Evolutionary conservation across 2,329 filamentous ascomycete genomes (phyloP).

Genomic region (Chrysosporium queenslandicum): DNA sequence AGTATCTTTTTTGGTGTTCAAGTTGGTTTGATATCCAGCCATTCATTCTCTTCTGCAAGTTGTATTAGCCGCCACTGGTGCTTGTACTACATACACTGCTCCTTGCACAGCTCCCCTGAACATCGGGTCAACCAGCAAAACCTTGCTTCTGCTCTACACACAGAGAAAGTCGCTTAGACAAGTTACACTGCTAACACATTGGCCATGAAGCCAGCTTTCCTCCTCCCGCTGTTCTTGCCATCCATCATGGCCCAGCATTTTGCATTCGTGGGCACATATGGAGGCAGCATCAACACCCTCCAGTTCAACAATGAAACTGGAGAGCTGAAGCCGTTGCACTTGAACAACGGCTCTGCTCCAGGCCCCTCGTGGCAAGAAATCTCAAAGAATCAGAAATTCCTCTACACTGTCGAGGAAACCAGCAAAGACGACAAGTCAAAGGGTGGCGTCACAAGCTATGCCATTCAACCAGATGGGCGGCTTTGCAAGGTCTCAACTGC

Average conservation of each 20-base stretch:
- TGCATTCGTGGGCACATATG: constrained; percentile 13
- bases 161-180: too few relatives aligned
- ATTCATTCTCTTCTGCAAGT: not conserved
- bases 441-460: constrained; percentile 14
- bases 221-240: constrained; percentile 9
- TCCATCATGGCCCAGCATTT: constrained; percentile 2
- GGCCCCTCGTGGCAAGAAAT: constrained; percentile 14
- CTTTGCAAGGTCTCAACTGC: constrained; percentile 11
- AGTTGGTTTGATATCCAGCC: not conserved
- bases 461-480: constrained; percentile 11
- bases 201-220: constrained; percentile 7
- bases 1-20: not conserved
- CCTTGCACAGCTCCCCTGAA: too few relatives aligned
- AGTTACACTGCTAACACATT: not conserved
- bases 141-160: too few relatives aligned
- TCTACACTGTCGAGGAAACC: constrained; percentile 14
- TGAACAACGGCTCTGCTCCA: constrained; percentile 8
- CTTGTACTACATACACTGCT: not conserved
- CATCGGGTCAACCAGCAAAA: too few relatives aligned
- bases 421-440: not conserved
- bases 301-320: constrained; percentile 12
- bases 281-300: constrained; percentile 9
- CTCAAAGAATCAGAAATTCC: constrained; percentile 11
- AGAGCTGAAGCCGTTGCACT: constrained; percentile 3
- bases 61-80: not conserved